Conservation (phyloP, 2,329 filamentous ascomycete genomes). For the Apiospora phragmitis region DNA sequence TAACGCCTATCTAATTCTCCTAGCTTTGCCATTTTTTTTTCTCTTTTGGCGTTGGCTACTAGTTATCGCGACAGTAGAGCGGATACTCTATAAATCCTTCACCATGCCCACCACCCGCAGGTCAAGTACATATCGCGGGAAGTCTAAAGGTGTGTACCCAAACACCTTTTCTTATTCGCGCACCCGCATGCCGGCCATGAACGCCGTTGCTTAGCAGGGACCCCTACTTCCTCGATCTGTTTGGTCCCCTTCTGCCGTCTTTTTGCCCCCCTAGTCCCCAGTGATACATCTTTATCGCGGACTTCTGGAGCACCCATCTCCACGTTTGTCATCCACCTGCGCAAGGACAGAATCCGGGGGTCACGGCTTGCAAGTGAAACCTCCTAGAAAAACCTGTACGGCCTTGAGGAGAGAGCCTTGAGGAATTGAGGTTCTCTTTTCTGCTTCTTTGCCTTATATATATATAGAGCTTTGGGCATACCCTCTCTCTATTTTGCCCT, state of each 20-base stretch:
- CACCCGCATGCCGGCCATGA: background rate
- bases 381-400: background rate
- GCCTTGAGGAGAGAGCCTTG: background rate
- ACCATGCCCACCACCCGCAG: background rate
- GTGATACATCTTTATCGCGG: background rate
- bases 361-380: background rate
- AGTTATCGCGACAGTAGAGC: background rate
- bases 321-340: background rate
- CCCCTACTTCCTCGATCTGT: background rate
- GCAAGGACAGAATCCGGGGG: background rate
- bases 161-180: background rate
- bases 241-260: background rate
- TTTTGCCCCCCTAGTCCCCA: background rate
- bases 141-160: background rate
- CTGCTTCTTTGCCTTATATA: background rate
- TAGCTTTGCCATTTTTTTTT: background rate
- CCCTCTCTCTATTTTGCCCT: background rate
- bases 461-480: background rate
- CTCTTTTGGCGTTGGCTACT: background rate
- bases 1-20: background rate
- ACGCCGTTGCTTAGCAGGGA: background rate
- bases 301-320: constrained; percentile 4
- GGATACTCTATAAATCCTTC: background rate
- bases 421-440: background rate
- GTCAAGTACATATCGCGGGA: background rate